Percentiles rank a stretch among this genome's conserved stretches.
phyloP scores from a whole-genome alignment of 2,329 filamentous ascomycete genomes.

The Fusarium acutatum region DNA sequence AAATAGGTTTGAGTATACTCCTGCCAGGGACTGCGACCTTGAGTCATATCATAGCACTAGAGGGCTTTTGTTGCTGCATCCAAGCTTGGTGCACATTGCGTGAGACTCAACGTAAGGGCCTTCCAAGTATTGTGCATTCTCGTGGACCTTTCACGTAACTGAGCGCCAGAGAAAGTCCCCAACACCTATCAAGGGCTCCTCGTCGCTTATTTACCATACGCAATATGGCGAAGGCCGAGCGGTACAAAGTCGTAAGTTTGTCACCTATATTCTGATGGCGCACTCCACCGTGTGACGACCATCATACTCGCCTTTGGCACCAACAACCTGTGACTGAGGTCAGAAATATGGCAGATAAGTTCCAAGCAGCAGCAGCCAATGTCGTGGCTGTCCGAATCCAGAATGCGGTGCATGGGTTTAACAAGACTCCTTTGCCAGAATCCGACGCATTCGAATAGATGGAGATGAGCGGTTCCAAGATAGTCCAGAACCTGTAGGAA shows the following conservation, averaged over 20 bases:
- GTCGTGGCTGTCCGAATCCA: accelerated
- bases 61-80: accelerated
- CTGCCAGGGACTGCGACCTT: neutral
- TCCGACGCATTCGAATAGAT: accelerated
- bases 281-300: accelerated
- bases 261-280: no score
- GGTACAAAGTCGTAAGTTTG: no score
- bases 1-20: no score
- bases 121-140: accelerated
- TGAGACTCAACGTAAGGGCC: accelerated
- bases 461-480: no score
- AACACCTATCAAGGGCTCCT: no score
- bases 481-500: neutral
- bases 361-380: accelerated
- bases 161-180: no score
- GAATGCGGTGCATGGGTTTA: neutral
- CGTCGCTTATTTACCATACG: no score
- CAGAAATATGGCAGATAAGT: neutral
- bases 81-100: neutral
- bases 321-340: neutral
- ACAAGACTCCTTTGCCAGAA: neutral
- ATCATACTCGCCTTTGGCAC: no score
- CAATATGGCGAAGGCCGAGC: no score
- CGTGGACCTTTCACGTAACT: accelerated
- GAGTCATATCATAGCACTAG: accelerated